These are phyloP conservation scores for Geosmithia flava DNA, from an alignment of 2,329 filamentous ascomycete genomes.

Conservation along the genomic window DNA sequence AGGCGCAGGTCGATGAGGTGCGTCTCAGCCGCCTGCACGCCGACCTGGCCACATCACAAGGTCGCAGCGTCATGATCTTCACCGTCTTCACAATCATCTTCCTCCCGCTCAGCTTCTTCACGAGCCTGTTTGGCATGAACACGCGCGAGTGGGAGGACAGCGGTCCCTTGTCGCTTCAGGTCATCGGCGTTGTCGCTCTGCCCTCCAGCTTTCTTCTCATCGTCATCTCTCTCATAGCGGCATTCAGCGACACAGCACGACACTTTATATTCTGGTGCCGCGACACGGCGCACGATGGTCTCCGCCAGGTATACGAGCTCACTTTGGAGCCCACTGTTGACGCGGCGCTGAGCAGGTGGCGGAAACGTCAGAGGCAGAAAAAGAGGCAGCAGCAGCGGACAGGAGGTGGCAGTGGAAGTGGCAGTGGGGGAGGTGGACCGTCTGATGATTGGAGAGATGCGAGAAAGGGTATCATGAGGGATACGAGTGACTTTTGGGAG, in stretches of 20 bases:
- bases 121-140: conserved; percentile 54
- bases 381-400: neutral
- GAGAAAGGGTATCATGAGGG: conserved; percentile 10
- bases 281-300: neutral
- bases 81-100: conserved; percentile 53
- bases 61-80: conserved; percentile 53
- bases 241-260: conserved; percentile 38
- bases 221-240: conserved; percentile 34
- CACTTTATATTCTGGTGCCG: conserved; percentile 13
- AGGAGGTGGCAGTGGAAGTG: neutral
- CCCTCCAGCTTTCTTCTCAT: conserved; percentile 37
- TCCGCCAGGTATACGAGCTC: neutral
- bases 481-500: conserved; percentile 28
- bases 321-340: neutral
- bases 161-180: conserved; percentile 24
- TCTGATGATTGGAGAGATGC: conserved; percentile 2
- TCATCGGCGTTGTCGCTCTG: conserved; percentile 34
- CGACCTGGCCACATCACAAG: conserved; percentile 49
- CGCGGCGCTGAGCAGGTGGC: conserved; percentile 2
- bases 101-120: conserved; percentile 52
- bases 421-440: neutral
- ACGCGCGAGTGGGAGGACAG: conserved; percentile 45
- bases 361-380: conserved; percentile 1
- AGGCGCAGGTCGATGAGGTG: conserved; percentile 55
- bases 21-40: conserved; percentile 49